Evolutionary conservation across 106 monocot species (phyloP).

Genomic region (Dactylorhiza incarnata): DNA sequence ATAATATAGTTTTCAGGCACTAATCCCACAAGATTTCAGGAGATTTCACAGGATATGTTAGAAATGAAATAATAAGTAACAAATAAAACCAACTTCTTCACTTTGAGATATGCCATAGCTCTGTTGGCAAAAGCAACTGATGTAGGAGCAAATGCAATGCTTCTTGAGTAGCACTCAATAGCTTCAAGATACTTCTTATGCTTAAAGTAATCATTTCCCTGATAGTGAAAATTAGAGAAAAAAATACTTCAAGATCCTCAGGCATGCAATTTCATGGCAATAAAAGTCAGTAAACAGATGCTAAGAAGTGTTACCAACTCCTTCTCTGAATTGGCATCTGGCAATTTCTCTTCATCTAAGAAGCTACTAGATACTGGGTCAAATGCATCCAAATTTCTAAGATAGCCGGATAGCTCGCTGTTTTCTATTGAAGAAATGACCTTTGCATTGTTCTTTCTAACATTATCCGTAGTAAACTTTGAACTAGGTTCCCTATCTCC

Average conservation of each 20-base stretch:
- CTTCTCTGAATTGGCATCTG: constrained; percentile 79
- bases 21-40: neutral
- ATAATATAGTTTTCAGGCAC: neutral
- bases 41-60: neutral
- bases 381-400: constrained; percentile 20
- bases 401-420: constrained; percentile 13
- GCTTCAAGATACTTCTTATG: constrained; percentile 72
- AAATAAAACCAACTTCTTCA: constrained; percentile 52
- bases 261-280: neutral
- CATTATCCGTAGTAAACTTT: constrained; percentile 22
- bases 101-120: constrained; percentile 97
- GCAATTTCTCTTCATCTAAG: constrained; percentile 39
- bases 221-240: constrained; percentile 2
- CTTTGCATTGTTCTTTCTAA: constrained; percentile 13
- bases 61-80: neutral
- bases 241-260: constrained; percentile 9
- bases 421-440: constrained; percentile 10
- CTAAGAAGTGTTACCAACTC: constrained; percentile 45
- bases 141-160: constrained; percentile 78
- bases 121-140: constrained; percentile 94
- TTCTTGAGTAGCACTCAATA: constrained; percentile 94
- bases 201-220: constrained; percentile 99
- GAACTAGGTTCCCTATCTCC: constrained; percentile 13
- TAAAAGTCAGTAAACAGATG: neutral
- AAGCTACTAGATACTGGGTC: constrained; percentile 16